Evolutionary conservation across 306 rosid species (phyloP).

Genomic region (Lablab purpureus): DNA sequence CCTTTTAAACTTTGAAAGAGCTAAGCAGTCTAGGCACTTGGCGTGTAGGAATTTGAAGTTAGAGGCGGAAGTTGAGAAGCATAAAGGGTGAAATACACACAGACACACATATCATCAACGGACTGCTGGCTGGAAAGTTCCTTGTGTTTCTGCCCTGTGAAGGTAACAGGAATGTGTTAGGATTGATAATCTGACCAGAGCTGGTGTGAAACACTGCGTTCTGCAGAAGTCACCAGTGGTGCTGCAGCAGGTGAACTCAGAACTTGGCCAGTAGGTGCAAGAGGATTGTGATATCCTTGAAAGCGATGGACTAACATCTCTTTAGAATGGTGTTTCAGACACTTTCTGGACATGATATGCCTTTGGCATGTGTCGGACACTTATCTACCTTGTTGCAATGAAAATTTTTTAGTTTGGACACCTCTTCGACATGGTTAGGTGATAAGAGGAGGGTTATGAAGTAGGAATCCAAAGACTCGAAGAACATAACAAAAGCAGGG

Average conservation of each 20-base stretch:
- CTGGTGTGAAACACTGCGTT: neutral
- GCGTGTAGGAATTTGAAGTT: neutral
- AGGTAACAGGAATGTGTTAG: too few species aligned
- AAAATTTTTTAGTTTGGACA: too few species aligned
- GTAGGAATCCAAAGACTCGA: too few species aligned
- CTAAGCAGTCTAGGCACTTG: neutral
- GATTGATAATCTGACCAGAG: neutral
- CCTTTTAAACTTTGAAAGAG: neutral
- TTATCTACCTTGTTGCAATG: too few species aligned
- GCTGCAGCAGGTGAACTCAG: neutral
- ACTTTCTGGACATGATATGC: too few species aligned
- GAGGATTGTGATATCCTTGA: conserved; percentile 1
- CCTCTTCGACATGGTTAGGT: too few species aligned
- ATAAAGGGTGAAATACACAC: neutral
- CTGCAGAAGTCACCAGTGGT: neutral
- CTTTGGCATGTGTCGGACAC: too few species aligned
- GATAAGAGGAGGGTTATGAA: too few species aligned
- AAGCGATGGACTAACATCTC: neutral
- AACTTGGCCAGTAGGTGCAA: neutral
- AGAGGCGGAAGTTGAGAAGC: neutral
- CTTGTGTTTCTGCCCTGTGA: neutral
- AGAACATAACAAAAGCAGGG: too few species aligned
- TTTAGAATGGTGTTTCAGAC: too few species aligned
- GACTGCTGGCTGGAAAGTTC: neutral
- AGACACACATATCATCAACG: neutral